Conservation (phyloP, 164 flowering plant genomes). For the Taxillus chinensis region DNA sequence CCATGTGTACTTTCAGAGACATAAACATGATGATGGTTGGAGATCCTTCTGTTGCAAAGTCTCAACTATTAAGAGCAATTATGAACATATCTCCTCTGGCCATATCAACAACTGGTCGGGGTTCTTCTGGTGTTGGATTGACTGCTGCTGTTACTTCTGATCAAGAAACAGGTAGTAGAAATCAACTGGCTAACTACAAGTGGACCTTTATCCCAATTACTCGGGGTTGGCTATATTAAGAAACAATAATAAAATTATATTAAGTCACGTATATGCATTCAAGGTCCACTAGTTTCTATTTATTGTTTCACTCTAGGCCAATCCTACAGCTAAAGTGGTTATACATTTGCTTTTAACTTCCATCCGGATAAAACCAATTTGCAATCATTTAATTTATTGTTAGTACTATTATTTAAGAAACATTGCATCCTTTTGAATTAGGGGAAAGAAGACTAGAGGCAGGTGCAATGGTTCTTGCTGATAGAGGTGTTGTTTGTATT, state of each 20-base stretch:
- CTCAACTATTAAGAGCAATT: conserved; percentile 92
- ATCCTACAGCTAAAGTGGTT: too few relatives aligned
- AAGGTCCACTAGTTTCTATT: too few relatives aligned
- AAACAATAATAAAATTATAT: too few relatives aligned
- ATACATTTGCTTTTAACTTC: too few relatives aligned
- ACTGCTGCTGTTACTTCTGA: conserved; percentile 99
- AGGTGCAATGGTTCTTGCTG: conserved; percentile 99
- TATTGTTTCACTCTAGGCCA: too few relatives aligned
- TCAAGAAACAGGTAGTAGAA: conserved; percentile 82
- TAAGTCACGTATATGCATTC: too few relatives aligned
- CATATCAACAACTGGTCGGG: conserved; percentile 98
- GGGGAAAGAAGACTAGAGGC: conserved; percentile 98
- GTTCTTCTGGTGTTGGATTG: conserved; percentile 99
- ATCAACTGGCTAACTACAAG: too few relatives aligned
- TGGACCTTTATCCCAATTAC: too few relatives aligned
- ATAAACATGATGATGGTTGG: conserved; percentile 99
- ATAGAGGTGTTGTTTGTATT: conserved; percentile 93
- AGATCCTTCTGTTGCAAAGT: conserved; percentile 98
- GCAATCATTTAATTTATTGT: too few relatives aligned
- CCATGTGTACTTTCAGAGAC: conserved; percentile 42
- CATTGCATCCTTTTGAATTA: conserved; percentile 13
- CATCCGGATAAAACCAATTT: too few relatives aligned
- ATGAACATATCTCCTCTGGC: conserved; percentile 98
- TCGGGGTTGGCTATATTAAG: too few relatives aligned
- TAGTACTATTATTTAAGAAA: neutral